A percentile compares a stretch with the other conserved stretches of the same genome.
These are phyloP conservation scores for Ganoderma resinaceum DNA, from an alignment of 1,284 basidiomycete species.

Conservation along the genomic window DNA sequence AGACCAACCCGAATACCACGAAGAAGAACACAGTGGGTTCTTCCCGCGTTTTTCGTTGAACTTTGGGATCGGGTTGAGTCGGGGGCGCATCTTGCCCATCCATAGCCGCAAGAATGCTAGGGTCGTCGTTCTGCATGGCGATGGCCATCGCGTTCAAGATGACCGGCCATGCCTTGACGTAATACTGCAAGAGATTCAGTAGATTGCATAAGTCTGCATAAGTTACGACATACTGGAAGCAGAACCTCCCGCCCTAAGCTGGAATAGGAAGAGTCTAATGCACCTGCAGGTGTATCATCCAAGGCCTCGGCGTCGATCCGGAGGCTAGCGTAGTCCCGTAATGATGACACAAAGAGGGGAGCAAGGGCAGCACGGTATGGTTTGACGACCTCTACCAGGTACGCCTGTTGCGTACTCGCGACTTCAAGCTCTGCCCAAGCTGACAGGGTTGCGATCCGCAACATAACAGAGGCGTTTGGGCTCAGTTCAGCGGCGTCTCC, in stretches of 20 bases:
- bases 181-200: slow-evolving; percentile 69
- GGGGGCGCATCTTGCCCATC: slow-evolving; percentile 67
- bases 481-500: slow-evolving; percentile 90
- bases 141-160: slow-evolving; percentile 90
- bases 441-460: slow-evolving; percentile 91
- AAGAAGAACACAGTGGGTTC: slow-evolving; percentile 89
- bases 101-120: slow-evolving; percentile 80
- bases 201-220: neutral
- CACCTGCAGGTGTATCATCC: slow-evolving; percentile 67
- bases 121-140: slow-evolving; percentile 77
- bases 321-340: slow-evolving; percentile 93
- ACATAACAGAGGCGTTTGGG: slow-evolving; percentile 94
- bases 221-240: slow-evolving; percentile 70
- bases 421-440: slow-evolving; percentile 97
- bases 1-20: slow-evolving; percentile 91
- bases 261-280: slow-evolving; percentile 84
- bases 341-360: slow-evolving; percentile 87
- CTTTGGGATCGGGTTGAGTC: slow-evolving; percentile 26
- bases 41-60: slow-evolving; percentile 48
- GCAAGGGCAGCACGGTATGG: slow-evolving; percentile 82
- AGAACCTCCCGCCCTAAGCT: slow-evolving; percentile 91
- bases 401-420: slow-evolving; percentile 76
- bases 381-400: slow-evolving; percentile 84
- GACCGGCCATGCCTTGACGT: slow-evolving; percentile 82
- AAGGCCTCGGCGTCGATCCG: slow-evolving; percentile 88